Base-by-base conservation (phyloP, 2,329 filamentous ascomycete genomes). In the Alternaria metachromatica region DNA sequence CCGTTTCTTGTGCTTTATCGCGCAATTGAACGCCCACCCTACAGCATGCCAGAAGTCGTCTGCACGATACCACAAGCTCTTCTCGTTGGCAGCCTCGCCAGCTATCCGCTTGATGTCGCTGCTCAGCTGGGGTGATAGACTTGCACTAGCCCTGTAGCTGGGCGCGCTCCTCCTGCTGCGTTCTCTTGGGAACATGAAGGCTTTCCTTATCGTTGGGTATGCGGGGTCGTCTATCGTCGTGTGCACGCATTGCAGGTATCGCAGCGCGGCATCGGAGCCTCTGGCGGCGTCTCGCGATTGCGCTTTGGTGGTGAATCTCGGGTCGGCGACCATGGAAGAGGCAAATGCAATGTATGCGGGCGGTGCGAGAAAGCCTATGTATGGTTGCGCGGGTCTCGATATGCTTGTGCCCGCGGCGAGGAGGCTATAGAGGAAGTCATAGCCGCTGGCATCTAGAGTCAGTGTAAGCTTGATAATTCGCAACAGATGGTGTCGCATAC, bases 1-100 rank as follows among this genome's bases (percentile, higher is more conserved):
- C 20, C 95, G 87, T 44, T 87, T 85, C 2, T 89, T 89, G 70
- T 95, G 85, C 30, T 87, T 79, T 2, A 91, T 86, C 55, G 93
- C 94, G 81, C 95, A 98, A 76, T 95, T 96, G 78, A 98, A 94
- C 0, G 92, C 91, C 96, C 96, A 98, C 4, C 95, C 96, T 0
- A 96, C 86, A 0, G 92, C 87, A 45, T 89, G 87, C 93, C 96
- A 99, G 73, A 98, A 96, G 75, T 97, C 93, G 64, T 92, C 89
- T 1, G 91, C 92, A n/a, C 88, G 87, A 15, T 82, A 83, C 88
- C 92, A 97, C 2, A 97, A 67, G 28, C 91, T 90, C 46, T 88
- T 85, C 13, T 86, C 82, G 55, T 87, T 87, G 2, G 90, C 89
- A 10, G 82, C 86, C 0, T 83, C 83, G 3, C 87, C 85, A 2